phyloP scores from a whole-genome alignment of 306 rosid species.

The Delonix regia region DNA sequence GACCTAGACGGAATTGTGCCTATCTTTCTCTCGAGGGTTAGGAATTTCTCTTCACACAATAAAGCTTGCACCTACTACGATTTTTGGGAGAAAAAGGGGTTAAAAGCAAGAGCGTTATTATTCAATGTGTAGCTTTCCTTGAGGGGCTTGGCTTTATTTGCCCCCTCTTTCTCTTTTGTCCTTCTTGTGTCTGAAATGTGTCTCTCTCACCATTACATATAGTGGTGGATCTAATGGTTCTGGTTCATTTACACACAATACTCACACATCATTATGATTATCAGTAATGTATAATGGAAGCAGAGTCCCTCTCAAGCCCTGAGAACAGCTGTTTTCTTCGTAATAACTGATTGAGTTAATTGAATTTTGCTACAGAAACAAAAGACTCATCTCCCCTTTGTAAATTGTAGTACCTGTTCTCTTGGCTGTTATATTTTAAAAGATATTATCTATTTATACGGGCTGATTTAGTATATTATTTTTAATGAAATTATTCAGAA shows the following conservation, averaged over 20 bases:
- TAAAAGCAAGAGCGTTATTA: slow-evolving; percentile 43
- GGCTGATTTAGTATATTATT: no score
- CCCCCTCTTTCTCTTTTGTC: not conserved
- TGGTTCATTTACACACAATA: not conserved
- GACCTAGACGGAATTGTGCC: not conserved
- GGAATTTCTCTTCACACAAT: slow-evolving; percentile 46
- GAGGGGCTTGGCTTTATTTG: slow-evolving; percentile 26
- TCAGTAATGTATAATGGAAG: slow-evolving; percentile 1
- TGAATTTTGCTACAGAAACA: no score
- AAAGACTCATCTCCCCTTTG: no score
- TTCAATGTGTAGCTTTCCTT: slow-evolving; percentile 2
- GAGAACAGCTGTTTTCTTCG: no score
- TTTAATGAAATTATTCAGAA: no score
- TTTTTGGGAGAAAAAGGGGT: slow-evolving; percentile 44
- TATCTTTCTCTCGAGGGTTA: slow-evolving; percentile 28
- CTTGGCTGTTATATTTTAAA: not conserved
- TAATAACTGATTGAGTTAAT: no score
- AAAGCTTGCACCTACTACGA: slow-evolving; percentile 47
- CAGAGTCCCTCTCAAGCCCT: not conserved
- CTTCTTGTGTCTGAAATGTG: slow-evolving; percentile 2
- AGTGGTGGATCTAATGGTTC: not conserved
- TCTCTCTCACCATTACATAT: not conserved
- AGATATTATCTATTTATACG: no score
- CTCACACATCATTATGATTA: no score
- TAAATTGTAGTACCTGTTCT: not conserved